Base-by-base conservation (phyloP, 352 stramenopile species). In the Globisporangium uncinulatum region DNA sequence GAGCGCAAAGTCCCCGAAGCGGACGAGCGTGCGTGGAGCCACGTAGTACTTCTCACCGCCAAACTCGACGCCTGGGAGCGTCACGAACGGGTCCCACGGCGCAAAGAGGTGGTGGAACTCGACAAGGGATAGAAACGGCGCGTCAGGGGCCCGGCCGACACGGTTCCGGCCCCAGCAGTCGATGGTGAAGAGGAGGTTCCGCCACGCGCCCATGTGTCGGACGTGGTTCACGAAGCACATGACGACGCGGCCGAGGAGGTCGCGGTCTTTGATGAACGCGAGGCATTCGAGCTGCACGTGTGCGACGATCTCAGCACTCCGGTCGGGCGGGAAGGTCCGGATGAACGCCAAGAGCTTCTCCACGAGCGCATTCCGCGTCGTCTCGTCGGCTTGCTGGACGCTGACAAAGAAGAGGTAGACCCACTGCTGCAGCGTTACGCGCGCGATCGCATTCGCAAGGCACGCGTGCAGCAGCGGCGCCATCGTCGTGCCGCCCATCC, bases 101-200 rank as follows among this genome's bases (percentile, higher is more conserved):
- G 70, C 80, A 59, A 73, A 87, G 36, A 75, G 57, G 6, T 57
- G 46, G 49, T 85, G 76, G 19, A 90, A 69, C 11, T 69, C 63
- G 14, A 72, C 45, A 8, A 89, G 64, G 21, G 73, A 83, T 14
- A 71, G 65, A 14, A 60, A 57, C n/a, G 71, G 19, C 47, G 51
- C 42, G 7, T 20, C 0, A 2, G 48, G 53, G 4, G 31, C 37
- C 3, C 55, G 61, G 1, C 42, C 36, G 41, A 65, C 60, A 15
- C n/a, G 48, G 49, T 58, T 55, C 19, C 29, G 32, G 8, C 78
- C 54, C 76, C 76, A 88, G 9, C 57, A 54, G 24, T 80, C 72
- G 0, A 88, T 24, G 15, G 36, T 57, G 15, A 67, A 51, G 6
- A 79, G 56, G 37, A 90, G 48, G 19, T 73, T 71, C n/a, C 64